These are phyloP conservation scores for Leccinum angustisporum DNA, from an alignment of 1,284 basidiomycete genomes.

Conservation along the genomic window DNA sequence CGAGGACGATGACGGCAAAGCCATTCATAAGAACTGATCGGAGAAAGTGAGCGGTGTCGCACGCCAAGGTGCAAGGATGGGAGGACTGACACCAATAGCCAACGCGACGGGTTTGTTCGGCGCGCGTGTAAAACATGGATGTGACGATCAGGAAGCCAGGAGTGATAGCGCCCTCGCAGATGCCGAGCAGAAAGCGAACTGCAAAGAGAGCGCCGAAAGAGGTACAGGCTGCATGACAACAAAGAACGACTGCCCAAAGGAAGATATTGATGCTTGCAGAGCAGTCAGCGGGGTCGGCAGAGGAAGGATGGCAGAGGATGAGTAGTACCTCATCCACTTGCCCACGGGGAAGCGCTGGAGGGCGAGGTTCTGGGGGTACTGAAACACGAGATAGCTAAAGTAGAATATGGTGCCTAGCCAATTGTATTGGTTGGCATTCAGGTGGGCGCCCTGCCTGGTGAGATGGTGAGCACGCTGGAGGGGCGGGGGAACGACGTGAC, in stretches of 20 bases:
- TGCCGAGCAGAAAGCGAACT: conserved; percentile 52
- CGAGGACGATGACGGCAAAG: conserved; percentile 63
- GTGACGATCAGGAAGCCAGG: conserved; percentile 77
- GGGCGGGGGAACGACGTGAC: conserved; percentile 23
- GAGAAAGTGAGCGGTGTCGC: conserved; percentile 10
- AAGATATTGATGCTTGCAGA: conserved; percentile 50
- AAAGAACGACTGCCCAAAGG: conserved; percentile 49
- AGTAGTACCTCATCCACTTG: conserved; percentile 61
- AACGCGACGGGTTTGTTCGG: conserved; percentile 69
- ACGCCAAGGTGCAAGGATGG: neutral
- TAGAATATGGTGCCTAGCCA: conserved; percentile 81
- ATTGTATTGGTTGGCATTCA: conserved; percentile 52
- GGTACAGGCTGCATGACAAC: conserved; percentile 53
- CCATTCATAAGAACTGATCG: conserved; percentile 61
- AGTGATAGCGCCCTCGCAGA: conserved; percentile 71
- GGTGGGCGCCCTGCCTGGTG: conserved; percentile 40
- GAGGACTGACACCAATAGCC: conserved; percentile 70
- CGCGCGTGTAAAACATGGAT: conserved; percentile 76
- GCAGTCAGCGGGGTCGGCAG: neutral
- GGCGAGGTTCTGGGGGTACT: conserved; percentile 78
- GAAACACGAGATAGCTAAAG: conserved; percentile 54
- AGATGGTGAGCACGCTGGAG: conserved; percentile 11
- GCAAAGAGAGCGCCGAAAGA: conserved; percentile 54
- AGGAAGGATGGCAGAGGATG: neutral
- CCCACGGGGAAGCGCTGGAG: conserved; percentile 77